A percentile compares a stretch with the other conserved stretches of the same genome.
phyloP scores from a whole-genome alignment of 345 rosid genomes.

The Excoecaria agallocha region DNA sequence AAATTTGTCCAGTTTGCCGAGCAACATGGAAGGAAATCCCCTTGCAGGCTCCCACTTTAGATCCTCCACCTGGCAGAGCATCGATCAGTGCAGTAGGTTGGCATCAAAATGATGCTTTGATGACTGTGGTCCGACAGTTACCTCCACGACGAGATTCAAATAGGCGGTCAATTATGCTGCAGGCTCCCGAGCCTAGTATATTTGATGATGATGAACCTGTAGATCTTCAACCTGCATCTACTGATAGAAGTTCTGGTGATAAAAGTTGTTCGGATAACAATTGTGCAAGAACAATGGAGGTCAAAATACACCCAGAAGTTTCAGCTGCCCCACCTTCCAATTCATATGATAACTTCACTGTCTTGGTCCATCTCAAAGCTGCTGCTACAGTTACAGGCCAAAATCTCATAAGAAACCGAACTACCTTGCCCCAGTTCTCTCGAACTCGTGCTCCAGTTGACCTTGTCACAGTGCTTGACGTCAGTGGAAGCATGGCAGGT shows the following conservation, averaged over 20 bases:
- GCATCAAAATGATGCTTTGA: conserved; percentile 55
- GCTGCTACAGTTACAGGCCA: conserved; percentile 40
- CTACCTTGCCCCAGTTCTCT: conserved; percentile 37
- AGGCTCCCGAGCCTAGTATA: conserved; percentile 61
- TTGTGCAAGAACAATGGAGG: conserved; percentile 44
- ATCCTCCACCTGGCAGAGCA: conserved; percentile 40
- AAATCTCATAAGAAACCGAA: conserved; percentile 32
- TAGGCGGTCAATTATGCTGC: conserved; percentile 53
- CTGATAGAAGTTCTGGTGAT: conserved; percentile 32
- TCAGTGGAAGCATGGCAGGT: conserved; percentile 99
- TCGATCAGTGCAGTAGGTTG: conserved; percentile 40
- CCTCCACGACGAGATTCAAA: conserved; percentile 55
- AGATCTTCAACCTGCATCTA: conserved; percentile 43
- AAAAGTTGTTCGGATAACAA: conserved; percentile 26
- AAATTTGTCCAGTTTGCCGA: conserved; percentile 84
- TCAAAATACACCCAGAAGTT: conserved; percentile 72
- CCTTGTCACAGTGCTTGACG: conserved; percentile 87
- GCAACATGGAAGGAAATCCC: conserved; percentile 93
- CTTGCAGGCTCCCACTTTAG: conserved; percentile 60
- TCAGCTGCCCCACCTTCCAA: conserved; percentile 49
- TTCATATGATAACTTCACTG: conserved; percentile 57
- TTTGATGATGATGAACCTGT: conserved; percentile 76
- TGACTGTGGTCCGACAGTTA: conserved; percentile 47
- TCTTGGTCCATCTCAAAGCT: conserved; percentile 82
- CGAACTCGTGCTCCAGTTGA: conserved; percentile 40